Evolutionary conservation across 305 asterid species (phyloP).

Genomic region (Fraxinus baroniana): DNA sequence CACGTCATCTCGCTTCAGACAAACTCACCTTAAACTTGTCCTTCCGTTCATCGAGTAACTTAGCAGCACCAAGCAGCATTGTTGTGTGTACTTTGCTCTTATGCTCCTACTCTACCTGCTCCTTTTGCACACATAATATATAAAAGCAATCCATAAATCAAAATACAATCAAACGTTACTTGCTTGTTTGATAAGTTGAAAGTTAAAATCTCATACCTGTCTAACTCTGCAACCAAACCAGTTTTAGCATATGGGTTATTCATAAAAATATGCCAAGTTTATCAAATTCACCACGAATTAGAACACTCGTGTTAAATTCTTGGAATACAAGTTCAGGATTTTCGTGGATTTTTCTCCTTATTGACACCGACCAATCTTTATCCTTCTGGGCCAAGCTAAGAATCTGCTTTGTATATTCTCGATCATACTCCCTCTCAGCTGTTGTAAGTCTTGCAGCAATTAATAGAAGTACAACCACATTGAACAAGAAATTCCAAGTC

Average conservation of each 20-base stretch:
- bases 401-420: conserved; percentile 44
- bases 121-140: conserved; percentile 35
- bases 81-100: conserved; percentile 73
- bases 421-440: conserved; percentile 17
- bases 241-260: conserved; percentile 69
- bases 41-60: conserved; percentile 60
- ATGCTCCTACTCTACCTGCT: conserved; percentile 79
- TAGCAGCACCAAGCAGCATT: conserved; percentile 91
- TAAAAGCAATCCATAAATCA: conserved; percentile 5
- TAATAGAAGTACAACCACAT: conserved; percentile 9
- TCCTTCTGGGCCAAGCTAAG: conserved; percentile 45
- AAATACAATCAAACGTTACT: not conserved
- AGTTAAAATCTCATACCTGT: not conserved
- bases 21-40: conserved; percentile 56
- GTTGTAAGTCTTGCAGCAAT: not conserved
- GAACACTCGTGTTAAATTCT: conserved; percentile 70
- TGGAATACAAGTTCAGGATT: conserved; percentile 69
- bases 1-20: not conserved
- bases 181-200: not conserved
- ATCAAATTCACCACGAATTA: conserved; percentile 64
- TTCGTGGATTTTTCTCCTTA: conserved; percentile 68
- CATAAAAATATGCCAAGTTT: conserved; percentile 43
- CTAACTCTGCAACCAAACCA: conserved; percentile 44
- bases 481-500: conserved; percentile 13
- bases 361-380: conserved; percentile 51